Percentiles rank a stretch among this genome's conserved stretches.
Evolutionary conservation across 306 rosid genomes (phyloP).

Genomic region (Trichosanthes truncata): DNA sequence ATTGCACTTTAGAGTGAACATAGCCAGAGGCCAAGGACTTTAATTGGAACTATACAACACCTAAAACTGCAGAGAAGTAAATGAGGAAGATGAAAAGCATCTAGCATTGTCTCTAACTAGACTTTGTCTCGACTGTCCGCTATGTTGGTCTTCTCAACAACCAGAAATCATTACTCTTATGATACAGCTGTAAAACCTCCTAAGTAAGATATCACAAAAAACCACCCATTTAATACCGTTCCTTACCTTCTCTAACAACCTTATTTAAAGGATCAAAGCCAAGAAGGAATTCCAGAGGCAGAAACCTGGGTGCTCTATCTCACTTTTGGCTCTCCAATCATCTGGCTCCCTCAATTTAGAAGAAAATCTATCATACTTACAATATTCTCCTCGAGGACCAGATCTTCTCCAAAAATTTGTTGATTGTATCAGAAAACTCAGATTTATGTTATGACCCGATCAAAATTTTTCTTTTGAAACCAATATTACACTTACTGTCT

Average conservation of each 20-base stretch:
- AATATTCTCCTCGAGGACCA: conserved; percentile 26
- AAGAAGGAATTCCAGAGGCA: conserved; percentile 2
- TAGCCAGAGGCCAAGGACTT: background rate
- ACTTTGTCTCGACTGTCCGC: background rate
- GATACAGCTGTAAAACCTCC: conserved; percentile 1
- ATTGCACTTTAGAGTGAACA: background rate
- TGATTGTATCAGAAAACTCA: conserved; percentile 36
- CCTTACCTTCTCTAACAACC: conserved; percentile 22
- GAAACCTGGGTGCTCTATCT: background rate
- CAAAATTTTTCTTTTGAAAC: conserved; percentile 19
- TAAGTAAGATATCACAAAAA: background rate
- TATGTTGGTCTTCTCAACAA: conserved; percentile 5
- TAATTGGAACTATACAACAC: background rate
- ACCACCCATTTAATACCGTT: conserved; percentile 1
- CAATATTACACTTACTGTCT: conserved; percentile 19
- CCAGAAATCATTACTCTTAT: background rate
- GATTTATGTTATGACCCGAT: conserved; percentile 13
- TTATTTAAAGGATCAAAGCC: conserved; percentile 35
- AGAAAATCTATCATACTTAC: conserved; percentile 23
- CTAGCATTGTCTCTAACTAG: conserved; percentile 7
- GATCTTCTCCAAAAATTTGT: conserved; percentile 25
- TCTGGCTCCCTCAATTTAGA: conserved; percentile 26
- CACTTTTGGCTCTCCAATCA: conserved; percentile 19
- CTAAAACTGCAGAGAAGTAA: conserved; percentile 4
- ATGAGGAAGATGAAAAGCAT: background rate